phyloP scores from a whole-genome alignment of 169 alveolate genomes.

The Eimeria praecox region DNA sequence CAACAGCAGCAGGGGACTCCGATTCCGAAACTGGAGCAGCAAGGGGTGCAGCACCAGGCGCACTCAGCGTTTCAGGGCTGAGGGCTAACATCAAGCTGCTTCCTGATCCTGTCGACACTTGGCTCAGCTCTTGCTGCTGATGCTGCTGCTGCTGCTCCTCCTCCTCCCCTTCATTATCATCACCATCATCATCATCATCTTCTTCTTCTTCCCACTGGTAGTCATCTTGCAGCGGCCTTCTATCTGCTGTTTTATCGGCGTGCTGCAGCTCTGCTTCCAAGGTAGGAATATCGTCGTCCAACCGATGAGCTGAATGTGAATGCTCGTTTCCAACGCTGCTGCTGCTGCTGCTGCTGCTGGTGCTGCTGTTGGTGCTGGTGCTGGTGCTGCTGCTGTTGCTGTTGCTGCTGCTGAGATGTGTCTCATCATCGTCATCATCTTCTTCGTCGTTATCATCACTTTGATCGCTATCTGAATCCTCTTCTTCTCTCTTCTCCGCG shows the following conservation, averaged over 20 bases:
- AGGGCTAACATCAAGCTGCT: neutral
- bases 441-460: neutral
- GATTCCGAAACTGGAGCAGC: constrained; percentile 31
- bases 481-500: neutral
- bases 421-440: neutral
- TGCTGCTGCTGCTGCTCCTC: constrained; percentile 35
- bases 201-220: constrained; percentile 22
- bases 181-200: too few relatives aligned
- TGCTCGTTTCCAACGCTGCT: neutral
- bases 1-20: neutral
- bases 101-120: neutral
- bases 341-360: constrained; percentile 4
- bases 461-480: neutral
- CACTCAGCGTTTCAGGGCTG: neutral
- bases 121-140: constrained; percentile 27
- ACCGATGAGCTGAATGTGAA: neutral
- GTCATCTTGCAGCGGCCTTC: constrained; percentile 9
- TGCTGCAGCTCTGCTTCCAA: neutral
- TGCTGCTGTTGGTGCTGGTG: constrained; percentile 24
- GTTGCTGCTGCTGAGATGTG: constrained; percentile 18
- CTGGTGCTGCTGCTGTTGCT: constrained; percentile 33
- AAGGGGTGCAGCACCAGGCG: constrained; percentile 22
- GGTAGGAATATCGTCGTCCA: constrained; percentile 10
- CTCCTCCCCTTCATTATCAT: too few relatives aligned
- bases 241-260: neutral